Evolutionary conservation across 345 rosid genomes (phyloP).

Genomic region (Arabidopsis arenosa): DNA sequence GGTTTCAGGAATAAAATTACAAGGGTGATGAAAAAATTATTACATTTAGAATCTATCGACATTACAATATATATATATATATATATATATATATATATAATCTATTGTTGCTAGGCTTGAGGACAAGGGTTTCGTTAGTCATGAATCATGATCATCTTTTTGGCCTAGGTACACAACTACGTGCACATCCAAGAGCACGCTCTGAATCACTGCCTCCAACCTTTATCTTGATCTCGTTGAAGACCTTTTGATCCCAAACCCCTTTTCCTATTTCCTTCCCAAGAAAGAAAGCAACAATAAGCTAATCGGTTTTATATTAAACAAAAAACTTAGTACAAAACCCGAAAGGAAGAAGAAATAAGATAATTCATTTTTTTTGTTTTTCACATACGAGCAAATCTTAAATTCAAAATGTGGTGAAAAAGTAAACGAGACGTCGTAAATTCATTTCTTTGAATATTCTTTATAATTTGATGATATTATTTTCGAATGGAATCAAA

Average conservation of each 20-base stretch:
- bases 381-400: neutral
- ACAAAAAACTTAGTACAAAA: neutral
- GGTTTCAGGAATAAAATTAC: no score
- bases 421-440: neutral
- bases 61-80: no score
- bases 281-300: neutral
- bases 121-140: no score
- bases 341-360: neutral
- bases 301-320: neutral
- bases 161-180: neutral
- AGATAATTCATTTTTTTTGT: neutral
- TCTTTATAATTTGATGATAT: neutral
- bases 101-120: no score
- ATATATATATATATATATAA: no score
- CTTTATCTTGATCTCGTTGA: neutral
- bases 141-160: no score
- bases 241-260: slow-evolving; percentile 1
- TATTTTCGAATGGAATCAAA: neutral
- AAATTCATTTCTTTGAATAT: no score
- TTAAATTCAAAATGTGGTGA: neutral
- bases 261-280: neutral
- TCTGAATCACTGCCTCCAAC: neutral
- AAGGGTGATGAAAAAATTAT: no score
- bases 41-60: no score
- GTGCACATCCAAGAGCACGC: neutral